These are phyloP conservation scores for Suillus subluteus DNA, from an alignment of 768 basidiomycete genomes.

Conservation along the genomic window DNA sequence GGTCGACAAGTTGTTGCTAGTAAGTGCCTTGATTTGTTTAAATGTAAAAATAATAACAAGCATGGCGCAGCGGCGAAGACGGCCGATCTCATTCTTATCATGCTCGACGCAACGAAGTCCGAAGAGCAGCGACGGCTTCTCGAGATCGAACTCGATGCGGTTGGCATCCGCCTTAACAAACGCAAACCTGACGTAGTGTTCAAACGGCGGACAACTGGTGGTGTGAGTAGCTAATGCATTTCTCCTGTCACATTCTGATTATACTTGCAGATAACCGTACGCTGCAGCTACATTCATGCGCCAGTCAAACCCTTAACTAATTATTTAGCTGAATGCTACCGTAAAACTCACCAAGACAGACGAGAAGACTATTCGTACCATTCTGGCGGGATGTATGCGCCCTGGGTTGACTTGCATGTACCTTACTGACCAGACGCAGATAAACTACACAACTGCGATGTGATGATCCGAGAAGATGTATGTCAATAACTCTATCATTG, in stretches of 20 bases:
- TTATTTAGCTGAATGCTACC: slow-evolving; percentile 74
- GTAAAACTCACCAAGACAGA: slow-evolving; percentile 95
- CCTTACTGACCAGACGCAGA: slow-evolving; percentile 45
- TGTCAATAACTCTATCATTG: slow-evolving; percentile 23
- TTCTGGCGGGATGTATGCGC: slow-evolving; percentile 82
- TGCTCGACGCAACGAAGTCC: slow-evolving; percentile 92
- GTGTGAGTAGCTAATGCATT: slow-evolving; percentile 52
- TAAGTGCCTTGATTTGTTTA: slow-evolving; percentile 30
- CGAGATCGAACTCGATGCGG: slow-evolving; percentile 94
- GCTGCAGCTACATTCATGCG: slow-evolving; percentile 17
- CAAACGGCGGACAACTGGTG: slow-evolving; percentile 91
- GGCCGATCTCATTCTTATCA: slow-evolving; percentile 90
- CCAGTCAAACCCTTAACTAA: neutral
- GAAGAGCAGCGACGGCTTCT: slow-evolving; percentile 88
- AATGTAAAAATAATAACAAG: slow-evolving; percentile 17
- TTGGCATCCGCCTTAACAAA: slow-evolving; percentile 94
- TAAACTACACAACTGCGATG: slow-evolving; percentile 92
- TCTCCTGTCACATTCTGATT: slow-evolving; percentile 14
- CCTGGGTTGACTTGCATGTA: neutral
- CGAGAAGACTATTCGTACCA: slow-evolving; percentile 92
- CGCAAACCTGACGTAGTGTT: slow-evolving; percentile 92
- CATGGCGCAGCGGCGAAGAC: slow-evolving; percentile 71
- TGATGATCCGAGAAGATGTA: slow-evolving; percentile 99
- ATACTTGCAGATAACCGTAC: slow-evolving; percentile 67
- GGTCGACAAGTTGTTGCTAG: slow-evolving; percentile 97